A percentile compares a stretch with the other conserved stretches of the same genome.
Conservation (phyloP, 306 rosid genomes). For the Crataegus laevigata region DNA sequence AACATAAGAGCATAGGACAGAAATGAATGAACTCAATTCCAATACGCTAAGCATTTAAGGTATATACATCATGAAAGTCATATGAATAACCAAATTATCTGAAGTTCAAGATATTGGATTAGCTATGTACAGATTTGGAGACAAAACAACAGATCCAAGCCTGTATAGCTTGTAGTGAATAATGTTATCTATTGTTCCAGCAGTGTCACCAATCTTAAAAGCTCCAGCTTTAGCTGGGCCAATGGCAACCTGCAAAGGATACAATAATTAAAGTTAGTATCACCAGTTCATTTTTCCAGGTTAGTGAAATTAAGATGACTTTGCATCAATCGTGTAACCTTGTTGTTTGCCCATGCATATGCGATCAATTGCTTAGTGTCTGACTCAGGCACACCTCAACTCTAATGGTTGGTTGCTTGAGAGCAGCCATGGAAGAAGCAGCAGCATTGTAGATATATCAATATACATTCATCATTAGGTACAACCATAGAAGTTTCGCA, state of each 20-base stretch:
- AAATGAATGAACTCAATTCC: slow-evolving; percentile 11
- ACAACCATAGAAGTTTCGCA: background rate
- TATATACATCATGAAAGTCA: background rate
- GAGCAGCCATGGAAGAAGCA: slow-evolving; percentile 83
- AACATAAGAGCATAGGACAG: slow-evolving; percentile 12
- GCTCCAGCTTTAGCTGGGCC: slow-evolving; percentile 99
- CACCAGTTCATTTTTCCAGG: slow-evolving; percentile 3
- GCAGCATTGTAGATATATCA: slow-evolving; percentile 65
- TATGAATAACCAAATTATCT: background rate
- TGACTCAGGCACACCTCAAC: slow-evolving; percentile 94
- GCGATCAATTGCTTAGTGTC: slow-evolving; percentile 90
- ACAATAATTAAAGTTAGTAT: slow-evolving; percentile 23
- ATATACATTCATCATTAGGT: slow-evolving; percentile 6
- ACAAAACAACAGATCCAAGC: slow-evolving; percentile 99
- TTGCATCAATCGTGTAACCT: slow-evolving; percentile 43
- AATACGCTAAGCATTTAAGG: background rate
- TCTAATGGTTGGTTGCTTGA: slow-evolving; percentile 91
- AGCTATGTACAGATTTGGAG: slow-evolving; percentile 85
- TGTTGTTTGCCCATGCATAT: slow-evolving; percentile 84
- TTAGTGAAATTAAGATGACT: slow-evolving; percentile 4
- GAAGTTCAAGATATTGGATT: background rate
- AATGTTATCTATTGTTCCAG: slow-evolving; percentile 93
- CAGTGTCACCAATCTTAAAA: slow-evolving; percentile 98
- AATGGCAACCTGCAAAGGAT: slow-evolving; percentile 63
- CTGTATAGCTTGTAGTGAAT: slow-evolving; percentile 93